A percentile compares a stretch with the other conserved stretches of the same genome.
Conservation (phyloP, 768 basidiomycete species). For the Leccinum variicolor region DNA sequence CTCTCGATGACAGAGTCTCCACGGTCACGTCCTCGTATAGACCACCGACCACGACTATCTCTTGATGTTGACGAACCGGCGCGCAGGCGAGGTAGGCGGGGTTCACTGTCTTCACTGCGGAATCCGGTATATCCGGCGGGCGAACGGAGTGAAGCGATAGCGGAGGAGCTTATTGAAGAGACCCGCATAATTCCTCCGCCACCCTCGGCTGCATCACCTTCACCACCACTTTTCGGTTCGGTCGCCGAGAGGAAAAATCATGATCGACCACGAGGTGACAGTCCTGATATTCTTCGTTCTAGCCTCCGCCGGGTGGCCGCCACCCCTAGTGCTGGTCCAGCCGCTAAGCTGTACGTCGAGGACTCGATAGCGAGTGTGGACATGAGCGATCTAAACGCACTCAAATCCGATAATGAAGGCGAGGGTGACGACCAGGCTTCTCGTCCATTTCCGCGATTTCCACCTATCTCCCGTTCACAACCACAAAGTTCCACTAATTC, state of each 20-base stretch:
- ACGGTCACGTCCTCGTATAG: slow-evolving; percentile 18
- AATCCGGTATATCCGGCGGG: slow-evolving; percentile 16
- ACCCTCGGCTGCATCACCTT: neutral
- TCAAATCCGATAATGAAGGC: slow-evolving; percentile 27
- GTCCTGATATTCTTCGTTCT: slow-evolving; percentile 21
- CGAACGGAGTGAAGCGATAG: slow-evolving; percentile 14
- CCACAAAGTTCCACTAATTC: slow-evolving; percentile 5
- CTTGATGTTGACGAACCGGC: slow-evolving; percentile 11
- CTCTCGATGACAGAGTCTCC: slow-evolving; percentile 17
- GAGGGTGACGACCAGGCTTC: slow-evolving; percentile 24
- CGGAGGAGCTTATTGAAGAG: slow-evolving; percentile 13
- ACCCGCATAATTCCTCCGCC: neutral
- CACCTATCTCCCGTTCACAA: slow-evolving; percentile 20
- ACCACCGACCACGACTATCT: slow-evolving; percentile 16
- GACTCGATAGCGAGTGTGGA: slow-evolving; percentile 30
- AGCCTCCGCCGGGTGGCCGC: slow-evolving; percentile 13
- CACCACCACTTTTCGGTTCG: slow-evolving; percentile 4
- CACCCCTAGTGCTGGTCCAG: neutral
- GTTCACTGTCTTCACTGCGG: slow-evolving; percentile 29
- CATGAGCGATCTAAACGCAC: slow-evolving; percentile 31
- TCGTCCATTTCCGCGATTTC: slow-evolving; percentile 25
- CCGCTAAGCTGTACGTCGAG: slow-evolving; percentile 6
- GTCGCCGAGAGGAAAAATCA: slow-evolving; percentile 6
- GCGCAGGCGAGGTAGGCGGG: slow-evolving; percentile 21
- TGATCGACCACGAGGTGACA: slow-evolving; percentile 13